Percentiles rank a stretch among this genome's conserved stretches.
phyloP scores from a whole-genome alignment of 1,139 yeast genomes.

The Geotrichum australiense region DNA sequence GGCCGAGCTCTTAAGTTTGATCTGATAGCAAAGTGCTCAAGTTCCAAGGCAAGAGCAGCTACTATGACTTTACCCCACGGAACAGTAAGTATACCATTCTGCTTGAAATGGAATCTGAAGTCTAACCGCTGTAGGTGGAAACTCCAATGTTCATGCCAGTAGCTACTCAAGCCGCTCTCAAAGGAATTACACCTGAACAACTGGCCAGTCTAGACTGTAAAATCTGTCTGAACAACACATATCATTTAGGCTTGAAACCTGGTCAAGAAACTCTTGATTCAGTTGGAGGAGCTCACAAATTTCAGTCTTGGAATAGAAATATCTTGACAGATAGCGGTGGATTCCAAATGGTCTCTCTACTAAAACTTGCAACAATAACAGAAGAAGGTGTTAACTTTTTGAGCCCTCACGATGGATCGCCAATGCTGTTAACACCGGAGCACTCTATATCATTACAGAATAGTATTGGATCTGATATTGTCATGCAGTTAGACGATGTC shows the following conservation, averaged over 20 bases:
- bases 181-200: slow-evolving; percentile 42
- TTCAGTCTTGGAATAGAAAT: slow-evolving; percentile 40
- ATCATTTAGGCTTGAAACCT: slow-evolving; percentile 40
- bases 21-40: slow-evolving; percentile 37
- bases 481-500: slow-evolving; percentile 43
- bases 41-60: slow-evolving; percentile 41
- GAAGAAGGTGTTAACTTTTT: slow-evolving; percentile 41
- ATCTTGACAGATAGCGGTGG: slow-evolving; percentile 42
- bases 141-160: slow-evolving; percentile 46
- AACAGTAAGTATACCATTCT: slow-evolving; percentile 17
- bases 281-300: slow-evolving; percentile 40
- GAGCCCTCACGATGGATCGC: slow-evolving; percentile 42
- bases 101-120: not conserved
- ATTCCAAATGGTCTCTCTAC: slow-evolving; percentile 42
- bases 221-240: slow-evolving; percentile 40
- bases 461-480: slow-evolving; percentile 41
- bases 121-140: slow-evolving; percentile 27
- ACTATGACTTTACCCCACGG: slow-evolving; percentile 40
- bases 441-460: slow-evolving; percentile 41
- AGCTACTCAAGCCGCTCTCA: slow-evolving; percentile 42
- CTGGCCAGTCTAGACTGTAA: slow-evolving; percentile 37
- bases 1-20: slow-evolving; percentile 36
- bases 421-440: slow-evolving; percentile 42
- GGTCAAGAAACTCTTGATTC: slow-evolving; percentile 39
- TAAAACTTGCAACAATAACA: slow-evolving; percentile 41